Base-by-base conservation (phyloP, 2,329 filamentous ascomycete species). In the Apiospora pterosperma region DNA sequence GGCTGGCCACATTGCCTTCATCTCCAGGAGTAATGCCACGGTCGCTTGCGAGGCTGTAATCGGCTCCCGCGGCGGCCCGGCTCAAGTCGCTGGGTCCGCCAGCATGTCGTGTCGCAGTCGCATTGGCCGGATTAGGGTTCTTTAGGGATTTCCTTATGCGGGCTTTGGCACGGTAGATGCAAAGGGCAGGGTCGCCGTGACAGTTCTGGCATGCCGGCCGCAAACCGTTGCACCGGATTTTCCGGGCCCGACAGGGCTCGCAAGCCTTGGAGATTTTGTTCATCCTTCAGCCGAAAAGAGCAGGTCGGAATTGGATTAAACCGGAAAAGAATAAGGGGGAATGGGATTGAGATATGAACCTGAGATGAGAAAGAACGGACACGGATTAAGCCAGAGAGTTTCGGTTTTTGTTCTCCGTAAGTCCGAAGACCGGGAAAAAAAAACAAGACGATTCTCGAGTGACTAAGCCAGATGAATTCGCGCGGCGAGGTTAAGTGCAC, bases 91-190 rank as follows among this genome's bases (percentile, higher is more conserved):
- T 55, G 11, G 48, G 48, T 19, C 16, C 48, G 7, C 3, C 16
- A 19, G 31, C 48, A 19, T 16, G 48, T 55, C 48, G 62, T 16
- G 62, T 42, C 12, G 61, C 58, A 7, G 63, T 64, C 7, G 61
- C 61, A 42, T 34, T 61, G 34, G 25, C 34, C 23, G 60, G 68
- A n/a, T 68, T 70, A 63, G 76, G 67, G 68, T 76, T 77, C 67
- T 71, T 74, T 70, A 70, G 75, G 72, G 71, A 75, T 78, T 36
- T 61, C 28, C 41, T 42, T n/a, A 64, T 61, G 39, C 58, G 58
- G 59, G 75, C 79, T 76, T 68, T 69, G n/a, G 64, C 62, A 16
- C 68, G 66, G 42, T 70, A 70, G 8, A 63, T 38, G 65, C 68
- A 70, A 36, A 62, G 61, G 62, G 66, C 7, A 64, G 58, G 68